These are phyloP conservation scores for Allium sativum DNA, from an alignment of 106 monocot species.

Conservation along the genomic window DNA sequence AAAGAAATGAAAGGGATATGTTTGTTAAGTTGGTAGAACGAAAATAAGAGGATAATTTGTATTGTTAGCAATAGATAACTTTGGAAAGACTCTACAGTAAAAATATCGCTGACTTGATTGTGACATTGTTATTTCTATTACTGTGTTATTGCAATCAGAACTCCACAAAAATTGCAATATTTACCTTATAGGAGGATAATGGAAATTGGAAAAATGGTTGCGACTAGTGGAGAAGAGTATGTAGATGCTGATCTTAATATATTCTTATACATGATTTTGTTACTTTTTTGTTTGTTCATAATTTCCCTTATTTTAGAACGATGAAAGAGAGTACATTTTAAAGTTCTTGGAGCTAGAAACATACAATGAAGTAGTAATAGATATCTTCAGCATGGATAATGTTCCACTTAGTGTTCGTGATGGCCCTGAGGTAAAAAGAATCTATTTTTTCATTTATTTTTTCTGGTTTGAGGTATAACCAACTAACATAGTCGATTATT, in stretches of 20 bases:
- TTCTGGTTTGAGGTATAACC: too few species aligned
- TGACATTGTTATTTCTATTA: too few species aligned
- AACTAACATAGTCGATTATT: neutral
- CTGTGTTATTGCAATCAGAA: too few species aligned
- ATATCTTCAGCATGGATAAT: slow-evolving; percentile 75
- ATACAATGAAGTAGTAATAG: slow-evolving; percentile 93
- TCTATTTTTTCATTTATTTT: too few species aligned
- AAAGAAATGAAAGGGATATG: too few species aligned
- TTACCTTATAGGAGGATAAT: too few species aligned
- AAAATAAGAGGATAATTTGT: too few species aligned
- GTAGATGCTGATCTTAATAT: slow-evolving; percentile 2
- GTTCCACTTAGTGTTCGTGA: slow-evolving; percentile 88
- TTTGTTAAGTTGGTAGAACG: too few species aligned
- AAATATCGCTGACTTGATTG: too few species aligned
- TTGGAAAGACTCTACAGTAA: too few species aligned
- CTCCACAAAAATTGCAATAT: too few species aligned
- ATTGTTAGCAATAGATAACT: too few species aligned
- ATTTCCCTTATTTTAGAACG: slow-evolving; percentile 51
- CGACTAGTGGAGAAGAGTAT: slow-evolving; percentile 38
- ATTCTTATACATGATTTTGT: neutral
- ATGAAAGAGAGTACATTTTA: slow-evolving; percentile 83
- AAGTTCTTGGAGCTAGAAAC: slow-evolving; percentile 95
- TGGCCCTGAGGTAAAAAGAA: slow-evolving; percentile 72
- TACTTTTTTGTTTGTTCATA: neutral
- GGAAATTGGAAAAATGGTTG: slow-evolving; percentile 35